phyloP scores from a whole-genome alignment of 805 yeast species.

The Yarrowia sp. region DNA sequence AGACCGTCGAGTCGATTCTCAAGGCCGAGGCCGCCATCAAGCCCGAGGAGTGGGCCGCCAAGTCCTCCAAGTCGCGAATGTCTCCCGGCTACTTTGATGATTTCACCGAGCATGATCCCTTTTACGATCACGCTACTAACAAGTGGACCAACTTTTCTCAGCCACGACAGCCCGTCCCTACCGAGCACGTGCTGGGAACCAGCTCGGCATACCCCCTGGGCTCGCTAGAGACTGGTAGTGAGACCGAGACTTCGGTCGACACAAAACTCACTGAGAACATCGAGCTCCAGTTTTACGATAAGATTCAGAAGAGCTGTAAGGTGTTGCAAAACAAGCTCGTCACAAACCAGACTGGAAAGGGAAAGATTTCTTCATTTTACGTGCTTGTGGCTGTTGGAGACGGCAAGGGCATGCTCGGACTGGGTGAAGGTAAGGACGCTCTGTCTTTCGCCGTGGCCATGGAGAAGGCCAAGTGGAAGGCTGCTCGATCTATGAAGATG shows the following conservation, averaged over 20 bases:
- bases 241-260: background rate
- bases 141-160: constrained; percentile 47
- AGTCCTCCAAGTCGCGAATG: constrained; percentile 47
- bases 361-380: constrained; percentile 79
- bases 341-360: constrained; percentile 87
- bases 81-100: constrained; percentile 73
- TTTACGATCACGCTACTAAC: constrained; percentile 63
- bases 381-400: constrained; percentile 90
- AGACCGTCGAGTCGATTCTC: constrained; percentile 73
- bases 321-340: constrained; percentile 56
- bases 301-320: constrained; percentile 43
- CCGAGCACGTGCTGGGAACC: constrained; percentile 49
- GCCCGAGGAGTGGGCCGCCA: constrained; percentile 55
- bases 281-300: background rate
- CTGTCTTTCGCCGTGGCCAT: constrained; percentile 68
- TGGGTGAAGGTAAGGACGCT: constrained; percentile 91
- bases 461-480: constrained; percentile 86
- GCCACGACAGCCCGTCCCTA: constrained; percentile 58
- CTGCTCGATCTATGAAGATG: constrained; percentile 75
- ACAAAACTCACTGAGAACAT: background rate
- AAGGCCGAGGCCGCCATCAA: constrained; percentile 72
- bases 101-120: constrained; percentile 63
- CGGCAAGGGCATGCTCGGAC: constrained; percentile 86
- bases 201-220: background rate
- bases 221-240: constrained; percentile 3